A percentile compares a stretch with the other conserved stretches of the same genome.
These are phyloP conservation scores for Bipolaris cookei DNA, from an alignment of 2,329 filamentous ascomycete species.

Conservation along the genomic window DNA sequence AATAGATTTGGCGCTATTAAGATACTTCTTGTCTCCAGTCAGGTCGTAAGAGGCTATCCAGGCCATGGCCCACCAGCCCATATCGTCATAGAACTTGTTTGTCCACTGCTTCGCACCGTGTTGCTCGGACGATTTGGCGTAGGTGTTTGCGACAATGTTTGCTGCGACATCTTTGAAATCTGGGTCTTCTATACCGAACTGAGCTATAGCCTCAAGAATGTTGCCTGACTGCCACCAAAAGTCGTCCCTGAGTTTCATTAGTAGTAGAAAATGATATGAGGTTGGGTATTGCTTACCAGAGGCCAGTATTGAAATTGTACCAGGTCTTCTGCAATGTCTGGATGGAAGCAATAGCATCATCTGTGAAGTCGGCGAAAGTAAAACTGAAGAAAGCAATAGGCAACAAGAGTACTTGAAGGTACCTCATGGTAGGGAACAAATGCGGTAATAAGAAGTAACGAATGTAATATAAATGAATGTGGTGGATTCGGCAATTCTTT, in stretches of 20 bases:
- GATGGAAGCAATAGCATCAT: slow-evolving; percentile 37
- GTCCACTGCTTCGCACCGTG: slow-evolving; percentile 49
- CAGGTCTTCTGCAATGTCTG: slow-evolving; percentile 41
- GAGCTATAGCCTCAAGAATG: slow-evolving; percentile 44
- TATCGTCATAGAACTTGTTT: slow-evolving; percentile 65
- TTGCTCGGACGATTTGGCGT: slow-evolving; percentile 38
- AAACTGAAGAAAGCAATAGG: slow-evolving; percentile 21
- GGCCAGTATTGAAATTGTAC: slow-evolving; percentile 42
- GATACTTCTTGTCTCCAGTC: slow-evolving; percentile 59
- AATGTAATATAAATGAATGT: background rate
- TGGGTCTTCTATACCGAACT: slow-evolving; percentile 38
- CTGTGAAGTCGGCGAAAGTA: slow-evolving; percentile 32
- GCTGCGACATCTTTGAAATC: slow-evolving; percentile 38
- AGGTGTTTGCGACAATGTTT: slow-evolving; percentile 44
- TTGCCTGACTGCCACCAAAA: slow-evolving; percentile 50
- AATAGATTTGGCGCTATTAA: slow-evolving; percentile 60
- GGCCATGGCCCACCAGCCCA: slow-evolving; percentile 69
- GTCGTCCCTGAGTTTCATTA: slow-evolving; percentile 22
- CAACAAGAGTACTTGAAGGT: slow-evolving; percentile 18
- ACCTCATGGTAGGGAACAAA: slow-evolving; percentile 30
- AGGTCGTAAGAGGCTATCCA: slow-evolving; percentile 65
- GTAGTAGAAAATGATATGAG: background rate
- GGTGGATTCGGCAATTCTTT: background rate
- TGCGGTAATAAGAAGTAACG: background rate
- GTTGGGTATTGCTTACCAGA: slow-evolving; percentile 35